These are phyloP conservation scores for Neurospora sp. DNA, from an alignment of 2,329 filamentous ascomycete species.

Conservation along the genomic window DNA sequence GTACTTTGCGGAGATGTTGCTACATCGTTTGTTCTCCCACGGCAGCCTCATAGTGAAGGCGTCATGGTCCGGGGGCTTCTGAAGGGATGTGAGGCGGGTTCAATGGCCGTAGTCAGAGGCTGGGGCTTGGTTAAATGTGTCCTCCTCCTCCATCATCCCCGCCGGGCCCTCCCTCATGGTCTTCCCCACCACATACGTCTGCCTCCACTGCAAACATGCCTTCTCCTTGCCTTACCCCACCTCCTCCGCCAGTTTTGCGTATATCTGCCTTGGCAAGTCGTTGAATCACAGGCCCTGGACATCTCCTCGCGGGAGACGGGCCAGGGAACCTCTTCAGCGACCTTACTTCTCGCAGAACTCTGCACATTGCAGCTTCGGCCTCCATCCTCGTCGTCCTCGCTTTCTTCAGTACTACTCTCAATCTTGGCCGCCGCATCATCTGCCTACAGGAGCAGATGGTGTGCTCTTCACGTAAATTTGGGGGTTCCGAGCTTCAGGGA, in stretches of 20 bases:
- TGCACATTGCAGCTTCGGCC: neutral
- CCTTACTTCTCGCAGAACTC: neutral
- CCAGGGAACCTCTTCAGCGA: neutral
- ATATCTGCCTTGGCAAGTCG: too few species aligned
- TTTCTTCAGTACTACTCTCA: too few species aligned
- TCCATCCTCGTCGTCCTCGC: too few species aligned
- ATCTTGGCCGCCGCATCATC: too few species aligned
- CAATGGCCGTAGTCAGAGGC: neutral
- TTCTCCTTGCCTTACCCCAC: neutral
- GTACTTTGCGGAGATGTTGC: neutral
- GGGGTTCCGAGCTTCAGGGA: too few species aligned
- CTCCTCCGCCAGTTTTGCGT: neutral
- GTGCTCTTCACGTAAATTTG: too few species aligned
- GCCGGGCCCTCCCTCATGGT: neutral
- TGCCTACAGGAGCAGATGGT: too few species aligned
- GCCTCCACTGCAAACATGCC: neutral
- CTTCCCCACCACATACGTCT: neutral
- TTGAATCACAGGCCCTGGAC: neutral
- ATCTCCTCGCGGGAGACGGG: neutral
- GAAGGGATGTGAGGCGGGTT: rapidly evolving
- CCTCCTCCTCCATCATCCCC: neutral
- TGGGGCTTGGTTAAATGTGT: neutral
- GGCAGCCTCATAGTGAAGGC: neutral
- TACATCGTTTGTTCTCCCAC: neutral
- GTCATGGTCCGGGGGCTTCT: neutral